Base-by-base conservation (phyloP, 805 yeast species). In the Middelhovenomyces tepae region DNA sequence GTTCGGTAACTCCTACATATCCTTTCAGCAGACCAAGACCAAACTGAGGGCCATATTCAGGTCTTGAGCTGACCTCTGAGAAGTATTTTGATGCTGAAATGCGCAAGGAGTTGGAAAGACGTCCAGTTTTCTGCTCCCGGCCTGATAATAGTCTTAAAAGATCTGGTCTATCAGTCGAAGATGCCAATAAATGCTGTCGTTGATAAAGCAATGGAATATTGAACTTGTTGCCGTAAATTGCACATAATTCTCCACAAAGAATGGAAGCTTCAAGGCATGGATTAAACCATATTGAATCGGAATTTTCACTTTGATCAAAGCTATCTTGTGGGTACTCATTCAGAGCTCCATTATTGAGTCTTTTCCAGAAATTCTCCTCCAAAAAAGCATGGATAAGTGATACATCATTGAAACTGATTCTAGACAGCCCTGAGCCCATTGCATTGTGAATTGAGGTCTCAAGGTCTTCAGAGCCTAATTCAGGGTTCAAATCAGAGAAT, bases 161-260 rank as follows among this genome's bases (percentile, higher is more conserved):
- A 5, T 32, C 24, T 14, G n/a, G 7, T 10, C 15, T 6, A 6
- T 33, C 24, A 6, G 31, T 9, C 15, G 15, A 22, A 10, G 16
- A 8, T 27, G 17, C 11, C 11, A 16, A 13, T 28, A 10, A 16
- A 18, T 15, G 16, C 20, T 11, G 4, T 34, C 39, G 9, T 19
- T 22, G 5, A 16, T 43, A 42, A 9, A 52, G 35, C 4, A 60
- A 29, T 4, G 53, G 48, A 2, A 62, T 36, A 3, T 44, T 35
- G 7, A 56, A 38, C 4, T 43, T 30, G 2, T 32, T 14, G 15
- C 57, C 52, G 38, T 43, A 59, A n/a, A 37, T 27, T 1, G 60
- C 44, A 15, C 57, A 38, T 18, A 51, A 31, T 32, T 60, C 61
- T 29, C 61, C 59, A n/a, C 58, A 42, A 22, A 60, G 31, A 6